These are phyloP conservation scores for Ottelia alismoides DNA, from an alignment of 106 monocot genomes.

Conservation along the genomic window DNA sequence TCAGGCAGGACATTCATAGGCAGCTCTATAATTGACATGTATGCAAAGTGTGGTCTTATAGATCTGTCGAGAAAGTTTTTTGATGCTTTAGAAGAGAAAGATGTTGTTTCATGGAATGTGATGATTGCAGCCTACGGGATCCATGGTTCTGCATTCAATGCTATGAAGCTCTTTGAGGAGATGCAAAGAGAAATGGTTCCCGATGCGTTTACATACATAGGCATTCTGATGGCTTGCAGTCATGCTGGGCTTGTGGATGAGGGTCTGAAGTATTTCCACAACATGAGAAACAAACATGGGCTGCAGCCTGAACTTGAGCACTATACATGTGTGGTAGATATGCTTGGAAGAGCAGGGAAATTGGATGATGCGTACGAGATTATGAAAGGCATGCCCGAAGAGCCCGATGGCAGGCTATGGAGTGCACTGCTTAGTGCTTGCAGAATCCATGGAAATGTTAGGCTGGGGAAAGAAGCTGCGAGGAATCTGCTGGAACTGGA, in stretches of 20 bases:
- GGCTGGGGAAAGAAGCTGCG: conserved; percentile 36
- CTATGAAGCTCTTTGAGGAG: conserved; percentile 20
- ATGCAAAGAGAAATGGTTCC: conserved; percentile 32
- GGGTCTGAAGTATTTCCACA: conserved; percentile 31
- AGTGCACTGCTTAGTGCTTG: conserved; percentile 45
- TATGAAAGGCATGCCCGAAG: conserved; percentile 44
- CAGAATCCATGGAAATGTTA: conserved; percentile 37
- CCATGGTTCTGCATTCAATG: conserved; percentile 30
- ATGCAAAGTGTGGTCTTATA: conserved; percentile 61
- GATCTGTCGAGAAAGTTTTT: conserved; percentile 35
- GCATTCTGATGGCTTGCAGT: conserved; percentile 44
- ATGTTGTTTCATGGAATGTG: conserved; percentile 40
- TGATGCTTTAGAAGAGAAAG: conserved; percentile 29
- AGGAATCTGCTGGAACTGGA: conserved; percentile 49
- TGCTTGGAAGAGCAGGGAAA: conserved; percentile 47
- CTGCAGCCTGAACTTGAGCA: conserved; percentile 39
- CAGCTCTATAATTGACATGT: conserved; percentile 72
- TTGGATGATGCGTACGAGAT: conserved; percentile 22
- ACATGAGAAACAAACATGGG: conserved; percentile 21
- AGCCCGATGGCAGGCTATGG: conserved; percentile 40
- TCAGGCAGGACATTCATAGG: conserved; percentile 24
- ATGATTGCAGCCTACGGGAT: conserved; percentile 47
- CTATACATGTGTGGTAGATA: conserved; percentile 47
- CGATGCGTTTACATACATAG: conserved; percentile 36
- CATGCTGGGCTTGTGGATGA: conserved; percentile 40